Percentiles rank a stretch among this genome's conserved stretches.
Evolutionary conservation across 208 protist species (phyloP).

Genomic region (Phytomonas sp.): DNA sequence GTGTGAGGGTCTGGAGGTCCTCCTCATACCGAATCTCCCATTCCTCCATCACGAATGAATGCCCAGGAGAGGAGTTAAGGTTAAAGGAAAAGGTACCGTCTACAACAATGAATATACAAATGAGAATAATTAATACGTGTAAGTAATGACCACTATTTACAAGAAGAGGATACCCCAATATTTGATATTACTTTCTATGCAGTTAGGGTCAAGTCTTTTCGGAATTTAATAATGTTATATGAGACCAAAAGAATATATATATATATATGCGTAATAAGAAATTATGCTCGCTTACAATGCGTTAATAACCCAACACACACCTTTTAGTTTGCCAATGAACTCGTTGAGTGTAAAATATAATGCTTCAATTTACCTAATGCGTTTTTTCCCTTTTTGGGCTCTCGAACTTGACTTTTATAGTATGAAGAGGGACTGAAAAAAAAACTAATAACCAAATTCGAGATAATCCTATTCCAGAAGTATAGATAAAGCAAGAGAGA

Average conservation of each 20-base stretch:
- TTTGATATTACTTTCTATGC: no score
- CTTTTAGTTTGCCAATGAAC: background rate
- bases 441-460: background rate
- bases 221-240: background rate
- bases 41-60: background rate
- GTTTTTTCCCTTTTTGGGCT: no score
- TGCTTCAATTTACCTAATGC: no score
- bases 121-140: background rate
- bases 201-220: no score
- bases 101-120: background rate
- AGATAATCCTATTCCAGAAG: background rate
- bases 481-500: background rate
- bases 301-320: background rate
- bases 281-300: no score
- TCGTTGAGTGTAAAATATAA: no score
- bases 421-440: background rate
- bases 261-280: background rate
- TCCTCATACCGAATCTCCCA: conserved; percentile 38
- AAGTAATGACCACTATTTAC: no score
- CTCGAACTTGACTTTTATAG: no score
- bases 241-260: conserved; percentile 8
- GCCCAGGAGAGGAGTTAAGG: background rate
- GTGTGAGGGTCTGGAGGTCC: conserved; percentile 24
- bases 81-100: background rate
- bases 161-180: no score